Evolutionary conservation across 1,284 basidiomycete genomes (phyloP), one percentile per base, ranked within the genome.

Genomic region (Pseudozyma flocculosa): DNA sequence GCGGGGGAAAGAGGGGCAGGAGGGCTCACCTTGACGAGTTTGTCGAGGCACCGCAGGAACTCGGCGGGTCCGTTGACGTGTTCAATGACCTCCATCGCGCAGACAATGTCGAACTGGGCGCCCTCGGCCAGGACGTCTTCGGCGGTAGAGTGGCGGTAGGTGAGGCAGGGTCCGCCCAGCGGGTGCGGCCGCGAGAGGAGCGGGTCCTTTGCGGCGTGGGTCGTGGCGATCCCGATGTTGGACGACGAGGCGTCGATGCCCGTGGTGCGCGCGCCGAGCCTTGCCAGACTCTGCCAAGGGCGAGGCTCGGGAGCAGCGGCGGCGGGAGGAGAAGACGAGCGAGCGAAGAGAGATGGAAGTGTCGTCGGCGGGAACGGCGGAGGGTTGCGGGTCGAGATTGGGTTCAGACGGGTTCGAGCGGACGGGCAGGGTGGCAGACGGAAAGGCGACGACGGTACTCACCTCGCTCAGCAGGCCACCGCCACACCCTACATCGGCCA

Each of bases 51-150:
- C 19, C 68, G 62, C 15, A 78, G 54, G 78, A 99, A 99, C 8
- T 84, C 83, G 13, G 85, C 82, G 0, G 95, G 94, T 68, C 92
- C 86, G 74, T 95, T 88, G 54, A 99, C 95, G 75, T 99, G 95
- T 80, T 99, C 95, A 40, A 99, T 77, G 17, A 99, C 93, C 78
- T 99, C 95, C 92, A 98, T 92, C 11, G 92, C 89, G 77, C 92
- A 95, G 15, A 99, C 92, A 8, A 94, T 83, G 78, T 98, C 94
- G 75, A 88, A 98, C 40, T 83, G 80, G 8, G 64, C 77, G 10
- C 85, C 84, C 21, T 83, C 72, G 4, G 51, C 48, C 3, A 92
- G 77, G 5, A 85, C 83, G 0, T 83, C 82, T 76, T 97, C 94
- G 0, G 89, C 92, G 0, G 89, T 83, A 0, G 85, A 83, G 71